Evolutionary conservation across 768 basidiomycete species (phyloP).

Genomic region (Termitomyces sp.): DNA sequence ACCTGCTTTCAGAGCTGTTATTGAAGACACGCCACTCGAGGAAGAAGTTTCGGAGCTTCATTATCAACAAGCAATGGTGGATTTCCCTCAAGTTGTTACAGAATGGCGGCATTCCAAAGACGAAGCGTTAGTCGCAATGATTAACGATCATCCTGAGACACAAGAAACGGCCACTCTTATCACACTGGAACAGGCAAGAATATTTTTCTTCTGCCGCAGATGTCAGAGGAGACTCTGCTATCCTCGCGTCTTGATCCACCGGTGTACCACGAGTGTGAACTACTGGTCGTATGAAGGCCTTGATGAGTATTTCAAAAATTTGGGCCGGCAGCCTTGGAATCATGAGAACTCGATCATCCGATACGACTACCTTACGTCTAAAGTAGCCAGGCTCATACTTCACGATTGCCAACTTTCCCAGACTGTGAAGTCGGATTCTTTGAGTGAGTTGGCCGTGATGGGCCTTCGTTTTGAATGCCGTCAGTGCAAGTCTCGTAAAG

Average conservation of each 20-base stretch:
- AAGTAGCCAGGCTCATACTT: conserved; percentile 3
- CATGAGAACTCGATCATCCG: neutral
- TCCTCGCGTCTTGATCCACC: conserved; percentile 10
- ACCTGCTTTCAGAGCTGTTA: conserved; percentile 10
- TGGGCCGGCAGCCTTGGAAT: conserved; percentile 6
- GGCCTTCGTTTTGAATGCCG: conserved; percentile 9
- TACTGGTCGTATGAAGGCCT: neutral
- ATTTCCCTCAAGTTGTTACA: conserved; percentile 8
- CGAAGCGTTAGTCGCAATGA: conserved; percentile 9
- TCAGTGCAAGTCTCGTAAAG: neutral
- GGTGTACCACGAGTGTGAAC: neutral
- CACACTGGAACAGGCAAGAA: conserved; percentile 4
- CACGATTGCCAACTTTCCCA: neutral
- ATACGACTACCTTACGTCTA: conserved; percentile 2
- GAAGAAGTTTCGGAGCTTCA: conserved; percentile 9
- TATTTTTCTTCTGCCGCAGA: conserved; percentile 4
- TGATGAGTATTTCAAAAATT: neutral
- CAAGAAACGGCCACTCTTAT: neutral
- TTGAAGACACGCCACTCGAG: conserved; percentile 13
- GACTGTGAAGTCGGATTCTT: neutral
- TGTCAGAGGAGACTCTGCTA: neutral
- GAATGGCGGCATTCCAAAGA: conserved; percentile 14
- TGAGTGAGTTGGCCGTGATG: neutral
- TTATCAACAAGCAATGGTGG: conserved; percentile 11
- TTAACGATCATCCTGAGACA: neutral